A percentile compares a stretch with the other conserved stretches of the same genome.
phyloP scores from a whole-genome alignment of 805 yeast genomes.

The Tetrapisispora arboricola region DNA sequence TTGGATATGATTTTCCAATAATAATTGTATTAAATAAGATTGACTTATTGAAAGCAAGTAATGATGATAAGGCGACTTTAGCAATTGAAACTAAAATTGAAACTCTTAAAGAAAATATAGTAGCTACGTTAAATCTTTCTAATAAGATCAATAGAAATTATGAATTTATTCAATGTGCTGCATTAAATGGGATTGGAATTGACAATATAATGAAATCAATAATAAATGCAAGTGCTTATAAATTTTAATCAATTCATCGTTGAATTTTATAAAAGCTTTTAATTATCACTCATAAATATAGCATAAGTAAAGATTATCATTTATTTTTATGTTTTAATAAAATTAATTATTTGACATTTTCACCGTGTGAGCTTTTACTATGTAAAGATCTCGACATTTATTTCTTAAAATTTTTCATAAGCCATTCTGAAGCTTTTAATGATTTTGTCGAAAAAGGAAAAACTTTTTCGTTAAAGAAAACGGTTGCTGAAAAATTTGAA shows the following conservation, averaged over 20 bases:
- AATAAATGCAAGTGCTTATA: neutral
- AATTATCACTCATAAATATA: too few species aligned
- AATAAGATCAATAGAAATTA: neutral
- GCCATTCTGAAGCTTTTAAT: too few species aligned
- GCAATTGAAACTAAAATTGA: constrained; percentile 1
- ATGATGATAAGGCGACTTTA: neutral
- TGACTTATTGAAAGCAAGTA: constrained; percentile 36
- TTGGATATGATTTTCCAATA: constrained; percentile 50
- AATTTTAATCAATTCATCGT: neutral
- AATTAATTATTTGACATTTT: too few species aligned
- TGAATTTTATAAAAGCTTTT: neutral
- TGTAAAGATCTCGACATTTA: too few species aligned
- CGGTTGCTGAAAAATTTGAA: neutral
- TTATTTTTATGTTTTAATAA: too few species aligned
- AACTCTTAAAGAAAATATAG: neutral
- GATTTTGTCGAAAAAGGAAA: neutral
- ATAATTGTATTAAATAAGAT: constrained; percentile 60
- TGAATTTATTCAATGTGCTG: constrained; percentile 13
- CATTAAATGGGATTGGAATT: constrained; percentile 16
- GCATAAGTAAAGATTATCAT: too few species aligned
- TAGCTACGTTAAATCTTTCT: neutral
- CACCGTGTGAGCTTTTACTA: too few species aligned
- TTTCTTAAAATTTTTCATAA: too few species aligned
- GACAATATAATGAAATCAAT: constrained; percentile 4
- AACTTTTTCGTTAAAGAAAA: neutral